Base-by-base conservation (phyloP, 768 basidiomycete genomes). In the Crucibulum laeve region DNA sequence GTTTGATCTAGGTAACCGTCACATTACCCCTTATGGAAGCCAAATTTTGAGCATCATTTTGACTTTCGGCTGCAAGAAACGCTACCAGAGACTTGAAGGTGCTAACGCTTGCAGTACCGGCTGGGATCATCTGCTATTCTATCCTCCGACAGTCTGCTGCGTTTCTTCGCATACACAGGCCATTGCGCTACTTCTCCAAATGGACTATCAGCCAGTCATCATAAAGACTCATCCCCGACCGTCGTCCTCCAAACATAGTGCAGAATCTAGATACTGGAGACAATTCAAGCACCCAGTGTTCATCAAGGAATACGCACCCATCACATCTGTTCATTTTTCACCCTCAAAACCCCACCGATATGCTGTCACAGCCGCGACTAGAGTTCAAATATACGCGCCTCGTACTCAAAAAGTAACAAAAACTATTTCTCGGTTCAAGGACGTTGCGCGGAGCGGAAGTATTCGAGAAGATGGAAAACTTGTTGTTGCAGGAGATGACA, bases 391-490 rank as follows among this genome's bases (percentile, higher is more conserved):
- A 58, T 97, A 97, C 65, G 90, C 92, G 2, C 92, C 94, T 11
- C 84, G 91, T 42, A 98, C 95, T 3, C 94, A 97, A 65, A 94
- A 93, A 64, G 82, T 97, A 43, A 89, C 84, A 13, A 98, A 98
- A 74, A 95, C 91, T 2, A 91, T 99, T 44, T 87, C 94, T 22
- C 75, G 96, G 28, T 99, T 99, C 71, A 97, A 96, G 62, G 96
- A 98, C 57, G 85, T 94, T 25, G 93, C 95, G 1, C 73, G 93
- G 46, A 86, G 87, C 53, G 96, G 87, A 3, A 77, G 79, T 53
- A 92, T 99, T 44, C 81, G 96, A 40, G 77, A 74, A 38, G 96
- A 99, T 63, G 96, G 96, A 15, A 98, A 95, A 59, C 78, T 99
- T 26, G 79, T 97, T 5, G 87, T 96, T 0, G 96, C 94, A 0